phyloP scores from a whole-genome alignment of 257 asterid species.

The Lycium barbarum region DNA sequence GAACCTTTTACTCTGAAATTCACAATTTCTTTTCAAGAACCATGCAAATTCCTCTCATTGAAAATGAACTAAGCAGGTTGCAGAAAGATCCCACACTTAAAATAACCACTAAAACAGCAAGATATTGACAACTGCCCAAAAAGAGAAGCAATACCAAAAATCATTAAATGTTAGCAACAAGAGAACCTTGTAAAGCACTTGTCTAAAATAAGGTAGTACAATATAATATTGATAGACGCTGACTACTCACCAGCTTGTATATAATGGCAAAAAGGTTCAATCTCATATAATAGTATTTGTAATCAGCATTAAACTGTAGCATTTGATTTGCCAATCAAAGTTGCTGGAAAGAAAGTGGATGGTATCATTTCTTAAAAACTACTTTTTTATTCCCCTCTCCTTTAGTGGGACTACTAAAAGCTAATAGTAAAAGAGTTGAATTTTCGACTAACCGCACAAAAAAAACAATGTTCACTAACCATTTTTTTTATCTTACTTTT shows the following conservation, averaged over 20 bases:
- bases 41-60: neutral
- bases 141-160: slow-evolving; percentile 45
- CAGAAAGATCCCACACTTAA: too few relatives aligned
- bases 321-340: slow-evolving; percentile 22
- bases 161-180: slow-evolving; percentile 48
- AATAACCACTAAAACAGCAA: slow-evolving; percentile 31
- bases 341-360: slow-evolving; percentile 1
- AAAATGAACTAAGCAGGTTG: neutral
- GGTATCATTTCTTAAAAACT: neutral
- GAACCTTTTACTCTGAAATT: neutral
- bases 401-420: neutral
- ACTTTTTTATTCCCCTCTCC: neutral
- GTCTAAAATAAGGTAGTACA: neutral
- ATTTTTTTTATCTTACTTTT: too few relatives aligned
- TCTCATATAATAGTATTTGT: neutral
- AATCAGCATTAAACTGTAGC: neutral
- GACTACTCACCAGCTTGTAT: slow-evolving; percentile 39
- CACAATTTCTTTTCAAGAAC: neutral
- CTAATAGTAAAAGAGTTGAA: neutral
- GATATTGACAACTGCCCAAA: slow-evolving; percentile 43
- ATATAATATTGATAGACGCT: slow-evolving; percentile 26
- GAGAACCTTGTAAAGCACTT: neutral
- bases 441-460: neutral
- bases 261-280: neutral
- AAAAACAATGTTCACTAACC: neutral